Evolutionary conservation across 2,329 filamentous ascomycete species (phyloP).

Genomic region (Cyclaneusma minus): DNA sequence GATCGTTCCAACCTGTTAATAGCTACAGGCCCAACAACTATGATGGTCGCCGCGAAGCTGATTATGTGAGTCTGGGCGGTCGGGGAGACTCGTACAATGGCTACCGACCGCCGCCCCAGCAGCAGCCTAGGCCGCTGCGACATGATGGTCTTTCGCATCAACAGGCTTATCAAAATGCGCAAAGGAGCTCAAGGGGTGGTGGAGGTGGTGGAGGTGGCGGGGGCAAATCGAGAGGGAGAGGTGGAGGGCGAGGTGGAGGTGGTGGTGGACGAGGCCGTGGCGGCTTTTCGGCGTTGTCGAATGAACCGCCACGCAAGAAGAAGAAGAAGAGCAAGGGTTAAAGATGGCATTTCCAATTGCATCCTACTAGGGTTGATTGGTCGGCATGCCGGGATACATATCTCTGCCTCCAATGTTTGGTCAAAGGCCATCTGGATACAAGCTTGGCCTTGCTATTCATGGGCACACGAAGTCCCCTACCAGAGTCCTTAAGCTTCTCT

Average conservation of each 20-base stretch:
- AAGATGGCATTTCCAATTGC: too few species aligned
- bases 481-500: too few species aligned
- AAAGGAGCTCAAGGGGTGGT: background rate
- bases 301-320: too few species aligned
- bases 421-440: too few species aligned
- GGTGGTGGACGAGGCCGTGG: slow-evolving; percentile 2
- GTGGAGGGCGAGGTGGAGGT: slow-evolving; percentile 1
- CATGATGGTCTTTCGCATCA: background rate
- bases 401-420: too few species aligned
- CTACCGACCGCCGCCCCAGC: slow-evolving; percentile 1
- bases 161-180: slow-evolving; percentile 1
- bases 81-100: slow-evolving; percentile 1
- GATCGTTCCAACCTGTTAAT: slow-evolving; percentile 1
- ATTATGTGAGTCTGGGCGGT: background rate
- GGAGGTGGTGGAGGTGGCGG: slow-evolving; percentile 2
- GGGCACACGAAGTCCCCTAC: too few species aligned
- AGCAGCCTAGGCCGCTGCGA: background rate
- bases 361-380: too few species aligned
- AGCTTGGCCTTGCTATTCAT: too few species aligned
- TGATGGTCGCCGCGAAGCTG: slow-evolving; percentile 1
- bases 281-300: too few species aligned
- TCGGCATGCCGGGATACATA: too few species aligned
- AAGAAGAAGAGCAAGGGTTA: too few species aligned
- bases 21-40: slow-evolving; percentile 1
- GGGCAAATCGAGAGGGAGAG: slow-evolving; percentile 1